Evolutionary conservation across 2,329 filamentous ascomycete genomes (phyloP).

Genomic region (Aspergillus udagawae): DNA sequence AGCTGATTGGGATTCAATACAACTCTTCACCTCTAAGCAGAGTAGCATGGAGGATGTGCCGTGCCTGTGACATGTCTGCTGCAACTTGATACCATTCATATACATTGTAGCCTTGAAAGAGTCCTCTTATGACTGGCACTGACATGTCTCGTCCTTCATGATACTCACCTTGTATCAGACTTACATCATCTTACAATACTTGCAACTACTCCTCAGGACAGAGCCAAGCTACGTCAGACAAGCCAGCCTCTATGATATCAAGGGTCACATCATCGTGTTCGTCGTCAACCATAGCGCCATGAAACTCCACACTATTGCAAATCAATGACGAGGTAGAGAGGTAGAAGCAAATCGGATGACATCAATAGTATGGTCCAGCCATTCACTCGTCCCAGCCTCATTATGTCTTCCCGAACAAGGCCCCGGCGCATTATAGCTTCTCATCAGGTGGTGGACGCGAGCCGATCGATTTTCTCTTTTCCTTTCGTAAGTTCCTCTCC

Average conservation of each 20-base stretch:
- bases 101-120: background rate
- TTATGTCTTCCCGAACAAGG: no score
- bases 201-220: background rate
- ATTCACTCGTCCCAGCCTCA: background rate
- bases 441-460: background rate
- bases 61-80: background rate
- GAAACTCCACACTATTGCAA: background rate
- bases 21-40: background rate
- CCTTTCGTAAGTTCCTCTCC: constrained; percentile 49
- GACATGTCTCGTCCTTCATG: background rate
- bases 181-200: background rate
- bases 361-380: background rate
- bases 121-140: no score
- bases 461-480: constrained; percentile 10
- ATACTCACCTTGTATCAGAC: background rate
- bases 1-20: background rate
- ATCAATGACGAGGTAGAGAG: no score
- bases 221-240: background rate
- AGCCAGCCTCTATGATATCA: background rate
- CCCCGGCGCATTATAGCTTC: background rate
- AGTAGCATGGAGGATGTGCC: background rate
- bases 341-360: no score
- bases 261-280: background rate
- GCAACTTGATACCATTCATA: background rate
- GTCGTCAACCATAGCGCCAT: background rate